Base-by-base conservation (phyloP, 2,329 filamentous ascomycete genomes). In the Exophiala sp. region DNA sequence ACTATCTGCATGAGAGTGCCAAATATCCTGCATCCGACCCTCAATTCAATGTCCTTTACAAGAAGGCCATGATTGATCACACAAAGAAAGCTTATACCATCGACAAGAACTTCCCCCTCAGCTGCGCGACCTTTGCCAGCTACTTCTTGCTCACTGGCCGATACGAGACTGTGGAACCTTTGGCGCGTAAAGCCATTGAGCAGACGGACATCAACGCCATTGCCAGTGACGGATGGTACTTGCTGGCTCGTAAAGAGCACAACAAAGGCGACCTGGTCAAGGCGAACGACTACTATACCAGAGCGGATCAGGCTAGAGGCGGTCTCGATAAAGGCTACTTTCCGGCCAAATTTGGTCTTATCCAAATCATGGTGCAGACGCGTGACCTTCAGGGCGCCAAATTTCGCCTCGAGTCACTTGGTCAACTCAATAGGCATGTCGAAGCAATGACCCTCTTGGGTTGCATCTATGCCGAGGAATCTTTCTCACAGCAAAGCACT, bases 201-300 rank as follows among this genome's bases (percentile, higher is more conserved):
- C 85, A 88, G 62, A 97, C 93, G 2, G 93, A 98, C 64, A 88
- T 97, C 60, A 95, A 95, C 66, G 88, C 90, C 2, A 88, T 97
- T 66, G 91, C 91, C 19, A 95, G 91, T 69, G 94, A 98, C 65
- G 94, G 93, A 29, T 97, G 91, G 90, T 98, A 96, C 68, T 72
- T 97, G 7, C 79, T 97, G 34, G 93, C 89, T 22, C 79, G 90
- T 53, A 96, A 95, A 66, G 88, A 91, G 57, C 93, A 98, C 65
- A 88, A 88, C 59, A 79, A 82, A 50, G 85, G 85, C 35, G 83
- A 96, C 50, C 70, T 80, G 5, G 76, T 83, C 16, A 83, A 82
- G 49, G 91, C 93, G 1, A 81, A 79, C 16, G 88, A 95, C 62
- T 95, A 85, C 67, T 98, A 98, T 68, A 82, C 83, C 48, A 84